Base-by-base conservation (phyloP, 2,329 filamentous ascomycete genomes). In the Westerdykella ornata region DNA sequence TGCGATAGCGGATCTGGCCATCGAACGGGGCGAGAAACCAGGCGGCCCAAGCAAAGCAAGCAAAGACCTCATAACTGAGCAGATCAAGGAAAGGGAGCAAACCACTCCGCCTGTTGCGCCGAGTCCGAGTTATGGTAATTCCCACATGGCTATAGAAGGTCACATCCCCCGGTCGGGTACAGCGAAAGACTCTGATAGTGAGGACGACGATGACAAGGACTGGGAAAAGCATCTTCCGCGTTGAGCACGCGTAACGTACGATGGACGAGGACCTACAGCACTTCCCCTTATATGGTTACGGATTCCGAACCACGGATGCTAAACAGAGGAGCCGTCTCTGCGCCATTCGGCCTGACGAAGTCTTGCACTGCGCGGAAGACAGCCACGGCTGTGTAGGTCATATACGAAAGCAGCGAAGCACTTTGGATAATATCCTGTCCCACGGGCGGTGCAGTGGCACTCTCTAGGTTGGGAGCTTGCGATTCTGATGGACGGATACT, bases 1-100 rank as follows among this genome's bases (percentile, higher is more conserved):
- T 42, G 64, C 49, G 32, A 60, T 60, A 45, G 62, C 46, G 19
- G 64, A 70, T 35, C 56, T 73, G 4, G 69, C 69, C 0, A 43
- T 65, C 4, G 71, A 73, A 50, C 62, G 71, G 22, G 70, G 70
- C 38, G 71, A 73, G 47, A 62, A 57, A 49, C 55, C 54, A 3
- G 54, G 57, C 9, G 45, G 51, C 11, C 43, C 57, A 34, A 54
- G 40, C 51, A 63, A 59, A 41, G 53, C 54, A 12, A 63, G 55
- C 48, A 56, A 52, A 35, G 56, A 59, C 17, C 55, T 66, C 31
- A 50, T 65, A 34, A 52, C 56, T 19, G 54, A 54, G 28, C 47
- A 52, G 20, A 63, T 66, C 46, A 56, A 53, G 22, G 62, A 66
- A 42, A 53, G 52, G 5, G 50, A 45, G 2, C 44, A 49, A 3